Evolutionary conservation across 176 grass and related monocot genomes (phyloP).

Genomic region (Zea mays): DNA sequence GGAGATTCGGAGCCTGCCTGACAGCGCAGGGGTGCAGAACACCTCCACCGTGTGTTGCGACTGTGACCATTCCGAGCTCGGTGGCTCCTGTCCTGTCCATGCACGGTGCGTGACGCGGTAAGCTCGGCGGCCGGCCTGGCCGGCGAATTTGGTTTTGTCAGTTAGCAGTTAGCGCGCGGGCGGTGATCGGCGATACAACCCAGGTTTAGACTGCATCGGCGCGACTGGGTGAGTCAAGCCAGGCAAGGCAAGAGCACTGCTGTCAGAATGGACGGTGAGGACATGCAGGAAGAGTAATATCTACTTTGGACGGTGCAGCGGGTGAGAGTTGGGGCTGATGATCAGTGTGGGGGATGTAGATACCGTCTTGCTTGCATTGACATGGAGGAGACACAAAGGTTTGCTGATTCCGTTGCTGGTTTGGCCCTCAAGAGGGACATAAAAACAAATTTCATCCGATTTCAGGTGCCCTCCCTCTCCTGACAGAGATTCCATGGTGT

Average conservation of each 20-base stretch:
- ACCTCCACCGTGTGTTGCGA: not conserved
- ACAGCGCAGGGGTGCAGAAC: not conserved
- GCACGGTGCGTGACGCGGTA: slow-evolving; percentile 36
- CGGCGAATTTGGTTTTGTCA: no score
- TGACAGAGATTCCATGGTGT: no score
- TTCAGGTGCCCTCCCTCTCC: slow-evolving; percentile 52
- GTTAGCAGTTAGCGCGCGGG: slow-evolving; percentile 18
- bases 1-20: not conserved
- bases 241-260: no score
- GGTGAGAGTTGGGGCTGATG: slow-evolving; percentile 37
- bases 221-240: no score
- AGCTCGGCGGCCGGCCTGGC: not conserved
- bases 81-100: not conserved
- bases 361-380: slow-evolving; percentile 49
- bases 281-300: no score
- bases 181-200: not conserved
- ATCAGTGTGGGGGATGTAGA: slow-evolving; percentile 44
- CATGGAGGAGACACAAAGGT: slow-evolving; percentile 48
- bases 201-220: not conserved
- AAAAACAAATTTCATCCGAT: slow-evolving; percentile 73
- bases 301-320: slow-evolving; percentile 47
- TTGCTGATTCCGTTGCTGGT: slow-evolving; percentile 69
- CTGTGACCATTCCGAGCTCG: not conserved
- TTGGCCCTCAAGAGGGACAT: slow-evolving; percentile 78
- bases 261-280: no score